A percentile compares a stretch with the other conserved stretches of the same genome.
These are phyloP conservation scores for Prunella vulgaris DNA, from an alignment of 257 asterid species.

Conservation along the genomic window DNA sequence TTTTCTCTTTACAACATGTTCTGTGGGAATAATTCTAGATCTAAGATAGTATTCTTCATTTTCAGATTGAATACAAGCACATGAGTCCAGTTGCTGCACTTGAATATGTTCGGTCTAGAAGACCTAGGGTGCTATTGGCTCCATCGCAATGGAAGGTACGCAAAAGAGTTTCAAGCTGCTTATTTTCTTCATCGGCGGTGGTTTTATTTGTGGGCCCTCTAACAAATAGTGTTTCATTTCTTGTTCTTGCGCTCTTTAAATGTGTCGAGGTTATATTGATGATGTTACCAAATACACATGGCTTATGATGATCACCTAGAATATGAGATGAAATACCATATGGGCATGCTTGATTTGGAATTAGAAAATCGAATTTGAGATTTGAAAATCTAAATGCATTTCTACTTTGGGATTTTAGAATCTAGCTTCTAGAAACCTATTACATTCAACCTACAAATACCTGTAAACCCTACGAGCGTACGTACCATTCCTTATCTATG, in stretches of 20 bases:
- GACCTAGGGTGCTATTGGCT: slow-evolving; percentile 85
- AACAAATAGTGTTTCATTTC: neutral
- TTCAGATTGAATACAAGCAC: slow-evolving; percentile 74
- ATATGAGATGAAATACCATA: neutral
- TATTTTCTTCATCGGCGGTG: neutral
- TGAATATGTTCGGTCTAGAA: slow-evolving; percentile 74
- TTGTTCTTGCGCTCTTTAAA: neutral
- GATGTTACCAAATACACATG: neutral
- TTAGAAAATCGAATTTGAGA: no score
- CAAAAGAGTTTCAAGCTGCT: neutral
- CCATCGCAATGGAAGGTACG: slow-evolving; percentile 90
- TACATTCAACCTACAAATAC: neutral
- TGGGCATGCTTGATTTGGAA: no score
- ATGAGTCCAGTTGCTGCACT: slow-evolving; percentile 81
- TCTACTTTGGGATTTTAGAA: neutral
- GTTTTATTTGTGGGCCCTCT: neutral
- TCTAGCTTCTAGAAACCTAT: neutral
- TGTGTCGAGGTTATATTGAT: neutral
- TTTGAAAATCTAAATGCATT: no score
- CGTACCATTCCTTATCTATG: no score
- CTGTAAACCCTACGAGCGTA: neutral
- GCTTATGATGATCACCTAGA: neutral
- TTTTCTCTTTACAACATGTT: neutral
- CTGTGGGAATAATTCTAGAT: neutral
- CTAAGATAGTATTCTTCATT: slow-evolving; percentile 10